phyloP scores from a whole-genome alignment of 2,329 filamentous ascomycete genomes.

The Nigrograna mackinnonii region DNA sequence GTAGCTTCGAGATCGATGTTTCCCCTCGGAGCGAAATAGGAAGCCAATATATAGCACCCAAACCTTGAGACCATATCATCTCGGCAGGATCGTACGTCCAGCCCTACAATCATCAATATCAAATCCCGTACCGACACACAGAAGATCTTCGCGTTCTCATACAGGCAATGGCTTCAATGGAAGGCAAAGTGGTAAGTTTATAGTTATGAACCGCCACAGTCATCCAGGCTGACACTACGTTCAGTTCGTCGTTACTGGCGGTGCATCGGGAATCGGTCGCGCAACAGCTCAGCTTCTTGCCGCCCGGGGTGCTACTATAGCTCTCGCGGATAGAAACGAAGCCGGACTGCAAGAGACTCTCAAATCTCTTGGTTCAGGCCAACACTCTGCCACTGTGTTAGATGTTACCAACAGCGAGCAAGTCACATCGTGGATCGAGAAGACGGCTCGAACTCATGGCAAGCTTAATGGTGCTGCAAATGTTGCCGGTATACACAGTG shows the following conservation, averaged over 20 bases:
- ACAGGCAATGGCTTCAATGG: too few relatives aligned
- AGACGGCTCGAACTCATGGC: constrained; percentile 31
- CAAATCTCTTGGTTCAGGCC: constrained; percentile 8
- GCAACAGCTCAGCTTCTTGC: constrained; percentile 35
- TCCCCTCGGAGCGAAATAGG: too few relatives aligned
- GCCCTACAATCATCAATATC: too few relatives aligned
- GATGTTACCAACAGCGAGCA: constrained; percentile 34
- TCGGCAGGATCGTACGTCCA: too few relatives aligned
- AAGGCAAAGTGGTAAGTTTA: too few relatives aligned
- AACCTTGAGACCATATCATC: too few relatives aligned
- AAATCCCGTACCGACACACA: too few relatives aligned
- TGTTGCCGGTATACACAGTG: constrained; percentile 35
- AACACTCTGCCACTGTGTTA: constrained; percentile 13
- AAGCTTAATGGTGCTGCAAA: constrained; percentile 43
- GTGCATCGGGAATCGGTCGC: constrained; percentile 34
- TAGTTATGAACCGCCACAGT: too few relatives aligned
- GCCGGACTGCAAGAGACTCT: constrained; percentile 15
- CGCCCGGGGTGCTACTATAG: constrained; percentile 35
- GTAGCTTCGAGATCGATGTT: too few relatives aligned
- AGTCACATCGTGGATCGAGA: constrained; percentile 7
- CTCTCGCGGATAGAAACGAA: constrained; percentile 35
- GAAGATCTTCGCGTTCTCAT: too few relatives aligned
- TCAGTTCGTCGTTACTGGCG: constrained; percentile 15
- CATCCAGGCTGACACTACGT: too few relatives aligned
- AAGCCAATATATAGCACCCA: too few relatives aligned